A percentile compares a stretch with the other conserved stretches of the same genome.
Evolutionary conservation across 1,284 basidiomycete species (phyloP).

Genomic region (Xerocomus nothofagi): DNA sequence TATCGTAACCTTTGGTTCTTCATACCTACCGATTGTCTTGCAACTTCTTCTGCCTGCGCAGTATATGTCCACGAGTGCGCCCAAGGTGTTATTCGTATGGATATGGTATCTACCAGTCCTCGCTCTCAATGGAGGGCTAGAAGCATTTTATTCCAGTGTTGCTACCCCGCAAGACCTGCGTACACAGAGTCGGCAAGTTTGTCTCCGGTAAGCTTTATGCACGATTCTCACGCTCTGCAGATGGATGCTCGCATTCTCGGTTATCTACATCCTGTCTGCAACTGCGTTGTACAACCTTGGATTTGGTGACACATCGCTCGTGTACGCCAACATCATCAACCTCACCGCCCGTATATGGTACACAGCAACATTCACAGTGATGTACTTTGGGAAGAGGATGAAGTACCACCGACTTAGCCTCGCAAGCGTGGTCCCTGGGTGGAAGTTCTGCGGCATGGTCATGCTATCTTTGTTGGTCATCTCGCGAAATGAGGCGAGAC

Average conservation of each 20-base stretch:
- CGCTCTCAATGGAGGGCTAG: conserved; percentile 85
- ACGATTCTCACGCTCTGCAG: conserved; percentile 33
- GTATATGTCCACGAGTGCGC: conserved; percentile 73
- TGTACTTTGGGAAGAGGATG: conserved; percentile 37
- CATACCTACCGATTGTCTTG: conserved; percentile 70
- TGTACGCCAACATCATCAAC: conserved; percentile 74
- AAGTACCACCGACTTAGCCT: conserved; percentile 25
- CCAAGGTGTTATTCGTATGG: conserved; percentile 74
- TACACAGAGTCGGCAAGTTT: conserved; percentile 57
- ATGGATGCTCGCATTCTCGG: conserved; percentile 71
- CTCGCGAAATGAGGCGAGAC: conserved; percentile 21
- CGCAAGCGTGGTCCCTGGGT: conserved; percentile 35
- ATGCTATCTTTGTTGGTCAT: conserved; percentile 36
- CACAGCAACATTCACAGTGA: conserved; percentile 39
- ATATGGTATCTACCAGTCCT: conserved; percentile 85
- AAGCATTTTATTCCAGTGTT: conserved; percentile 84
- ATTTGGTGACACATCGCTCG: conserved; percentile 68
- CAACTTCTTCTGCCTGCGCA: conserved; percentile 70
- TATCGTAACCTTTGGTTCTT: conserved; percentile 70
- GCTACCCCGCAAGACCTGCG: conserved; percentile 65
- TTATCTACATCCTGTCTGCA: conserved; percentile 57
- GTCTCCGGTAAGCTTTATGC: conserved; percentile 2
- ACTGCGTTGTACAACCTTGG: conserved; percentile 48
- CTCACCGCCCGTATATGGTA: conserved; percentile 60
- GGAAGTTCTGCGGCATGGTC: conserved; percentile 34